Percentiles rank a stretch among this genome's conserved stretches.
phyloP scores from a whole-genome alignment of 2,329 filamentous ascomycete species.

The Rhynchosporium agropyri region DNA sequence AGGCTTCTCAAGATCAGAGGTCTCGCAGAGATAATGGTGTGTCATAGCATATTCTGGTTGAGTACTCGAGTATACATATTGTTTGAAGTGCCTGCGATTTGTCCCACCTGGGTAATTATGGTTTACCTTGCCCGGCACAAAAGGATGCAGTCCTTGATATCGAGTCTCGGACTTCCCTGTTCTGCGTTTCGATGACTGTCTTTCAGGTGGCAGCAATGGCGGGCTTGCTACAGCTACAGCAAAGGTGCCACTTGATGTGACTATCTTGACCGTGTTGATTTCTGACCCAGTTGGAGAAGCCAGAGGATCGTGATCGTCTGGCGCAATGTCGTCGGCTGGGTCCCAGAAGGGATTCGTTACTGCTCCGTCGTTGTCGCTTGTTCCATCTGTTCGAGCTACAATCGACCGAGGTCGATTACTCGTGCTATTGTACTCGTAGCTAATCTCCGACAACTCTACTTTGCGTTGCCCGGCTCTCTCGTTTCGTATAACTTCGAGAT shows the following conservation, averaged over 20 bases:
- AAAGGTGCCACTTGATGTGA: constrained; percentile 1
- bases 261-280: neutral
- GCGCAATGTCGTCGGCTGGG: neutral
- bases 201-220: neutral
- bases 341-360: constrained; percentile 1
- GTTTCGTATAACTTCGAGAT: constrained; percentile 8
- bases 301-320: neutral
- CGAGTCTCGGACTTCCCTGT: neutral
- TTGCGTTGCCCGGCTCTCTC: constrained; percentile 8
- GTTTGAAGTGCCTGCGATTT: constrained; percentile 6
- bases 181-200: neutral
- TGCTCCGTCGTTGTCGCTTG: neutral
- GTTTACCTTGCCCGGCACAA: constrained; percentile 7
- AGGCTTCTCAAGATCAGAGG: constrained; percentile 3
- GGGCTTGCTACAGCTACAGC: neutral
- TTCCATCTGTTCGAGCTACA: constrained; percentile 4
- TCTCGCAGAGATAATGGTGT: constrained; percentile 17
- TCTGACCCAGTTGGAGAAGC: neutral
- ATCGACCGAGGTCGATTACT: neutral
- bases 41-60: constrained; percentile 6
- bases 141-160: constrained; percentile 14
- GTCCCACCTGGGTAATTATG: constrained; percentile 7
- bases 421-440: neutral
- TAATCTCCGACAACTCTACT: constrained; percentile 1
- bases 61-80: constrained; percentile 10